Evolutionary conservation across 169 alveolate species (phyloP).

Genomic region (Plasmodium gonderi): DNA sequence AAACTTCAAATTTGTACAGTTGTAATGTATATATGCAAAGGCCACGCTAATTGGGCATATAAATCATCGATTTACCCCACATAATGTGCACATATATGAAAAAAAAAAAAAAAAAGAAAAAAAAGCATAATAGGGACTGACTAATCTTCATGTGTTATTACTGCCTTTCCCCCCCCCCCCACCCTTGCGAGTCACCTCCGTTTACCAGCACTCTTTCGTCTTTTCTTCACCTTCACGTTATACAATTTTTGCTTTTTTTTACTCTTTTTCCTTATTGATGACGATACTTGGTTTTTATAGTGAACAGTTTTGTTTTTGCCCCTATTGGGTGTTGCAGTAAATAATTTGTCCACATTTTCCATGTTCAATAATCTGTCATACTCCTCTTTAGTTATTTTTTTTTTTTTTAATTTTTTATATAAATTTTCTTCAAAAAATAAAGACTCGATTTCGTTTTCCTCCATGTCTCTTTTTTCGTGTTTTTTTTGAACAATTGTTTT

Average conservation of each 20-base stretch:
- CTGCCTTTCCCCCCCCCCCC: too few species aligned
- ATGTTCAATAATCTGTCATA: constrained; percentile 27
- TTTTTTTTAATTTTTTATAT: constrained; percentile 61
- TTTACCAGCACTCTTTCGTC: background rate
- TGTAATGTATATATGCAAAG: too few species aligned
- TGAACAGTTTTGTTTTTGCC: background rate
- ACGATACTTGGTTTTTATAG: background rate
- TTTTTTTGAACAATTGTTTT: constrained; percentile 64
- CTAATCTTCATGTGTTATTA: too few species aligned
- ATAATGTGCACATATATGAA: too few species aligned
- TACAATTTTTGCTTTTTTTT: constrained; percentile 29
- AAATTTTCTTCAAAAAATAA: constrained; percentile 57
- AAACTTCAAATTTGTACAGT: too few species aligned
- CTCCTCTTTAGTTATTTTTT: constrained; percentile 60
- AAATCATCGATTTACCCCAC: too few species aligned
- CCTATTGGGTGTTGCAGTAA: constrained; percentile 2
- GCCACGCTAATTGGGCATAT: too few species aligned
- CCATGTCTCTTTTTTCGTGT: constrained; percentile 68
- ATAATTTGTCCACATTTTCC: constrained; percentile 33
- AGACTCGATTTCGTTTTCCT: constrained; percentile 59
- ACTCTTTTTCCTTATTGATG: constrained; percentile 3
- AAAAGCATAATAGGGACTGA: too few species aligned
- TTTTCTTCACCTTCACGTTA: constrained; percentile 41
- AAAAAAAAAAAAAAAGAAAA: too few species aligned
- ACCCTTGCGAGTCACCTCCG: too few species aligned